phyloP scores from a whole-genome alignment of 1,139 yeast genomes.

The Blastobotrys petasosporus region DNA sequence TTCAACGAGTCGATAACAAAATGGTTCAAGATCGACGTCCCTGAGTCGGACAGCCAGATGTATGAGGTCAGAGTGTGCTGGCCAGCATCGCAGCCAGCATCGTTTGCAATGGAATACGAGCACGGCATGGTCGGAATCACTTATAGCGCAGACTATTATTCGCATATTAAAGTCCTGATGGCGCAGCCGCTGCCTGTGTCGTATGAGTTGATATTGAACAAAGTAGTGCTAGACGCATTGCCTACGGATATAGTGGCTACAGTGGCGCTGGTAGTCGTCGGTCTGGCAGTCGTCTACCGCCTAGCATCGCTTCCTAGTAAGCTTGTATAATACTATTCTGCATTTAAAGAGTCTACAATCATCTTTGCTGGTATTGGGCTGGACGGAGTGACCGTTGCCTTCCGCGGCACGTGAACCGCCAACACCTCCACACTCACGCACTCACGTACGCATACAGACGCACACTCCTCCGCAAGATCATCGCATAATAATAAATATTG shows the following conservation, averaged over 20 bases:
- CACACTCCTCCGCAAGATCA: not conserved
- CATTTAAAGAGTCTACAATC: no score
- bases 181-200: conserved; percentile 20
- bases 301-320: no score
- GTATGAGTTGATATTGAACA: conserved; percentile 24
- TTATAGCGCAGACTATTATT: conserved; percentile 18
- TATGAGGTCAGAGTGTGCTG: conserved; percentile 34
- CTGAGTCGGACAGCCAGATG: conserved; percentile 16
- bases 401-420: no score
- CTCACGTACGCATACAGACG: not conserved
- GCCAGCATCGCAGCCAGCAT: conserved; percentile 35
- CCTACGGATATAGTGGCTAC: conserved; percentile 23
- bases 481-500: not conserved
- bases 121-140: conserved; percentile 17
- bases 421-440: not conserved
- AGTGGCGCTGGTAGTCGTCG: conserved; percentile 19
- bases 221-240: conserved; percentile 21
- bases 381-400: no score
- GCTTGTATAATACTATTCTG: not conserved
- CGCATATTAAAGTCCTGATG: conserved; percentile 16
- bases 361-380: no score
- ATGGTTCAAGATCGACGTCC: conserved; percentile 9
- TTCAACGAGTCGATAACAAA: conserved; percentile 3
- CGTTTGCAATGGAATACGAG: conserved; percentile 22
- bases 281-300: conserved; percentile 8